Base-by-base conservation (phyloP, 2,329 filamentous ascomycete species). In the Colletotrichum tabaci region DNA sequence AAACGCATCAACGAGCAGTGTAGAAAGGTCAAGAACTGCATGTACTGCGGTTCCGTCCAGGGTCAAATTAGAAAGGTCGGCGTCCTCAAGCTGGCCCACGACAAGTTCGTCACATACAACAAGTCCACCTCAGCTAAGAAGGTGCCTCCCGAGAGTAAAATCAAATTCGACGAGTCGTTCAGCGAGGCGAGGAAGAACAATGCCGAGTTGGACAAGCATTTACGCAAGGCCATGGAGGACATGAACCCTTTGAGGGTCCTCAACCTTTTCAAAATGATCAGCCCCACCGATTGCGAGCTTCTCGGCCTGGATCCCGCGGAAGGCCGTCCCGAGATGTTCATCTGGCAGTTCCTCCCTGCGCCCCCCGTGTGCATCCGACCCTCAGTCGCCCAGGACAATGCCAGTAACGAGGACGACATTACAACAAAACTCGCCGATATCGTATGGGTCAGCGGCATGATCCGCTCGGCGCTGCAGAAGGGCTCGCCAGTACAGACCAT, bases 371-470 rank as follows among this genome's bases (percentile, higher is more conserved):
- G 94, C 76, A 97, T 99, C 77, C 89, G 96, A 71, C 96, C 96
- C 0, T 98, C 95, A 0, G 96, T 99, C 21, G 93, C 93, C 40
- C 96, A 98, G 81, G 96, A 98, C 74, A 94, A 91, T 72, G 93
- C 95, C 4, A 98, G 94, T 75, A 99, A 94, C 23, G 96, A 99
- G 81, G 96, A 99, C 79, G 96, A 99, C 77, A 89, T 99, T 73
- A 99, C 96, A 0, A 95, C 96, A 64, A 98, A 98, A 80, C 89
- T 99, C n/a, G 93, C 95, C 40, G 96, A 99, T 79, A 98, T 99
- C 74, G 92, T 98, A 12, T 94, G 97, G 77, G 94, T 97, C 74
- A 98, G 95, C 78, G 93, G 93, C 66, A 90, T 97, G 76, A 94
- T 99, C 74, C 91, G 93, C 61, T 93, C 94, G 26, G 94, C 94